phyloP scores from a whole-genome alignment of 192 early-diverging fungal species.

The Cladochytrium replicatum region DNA sequence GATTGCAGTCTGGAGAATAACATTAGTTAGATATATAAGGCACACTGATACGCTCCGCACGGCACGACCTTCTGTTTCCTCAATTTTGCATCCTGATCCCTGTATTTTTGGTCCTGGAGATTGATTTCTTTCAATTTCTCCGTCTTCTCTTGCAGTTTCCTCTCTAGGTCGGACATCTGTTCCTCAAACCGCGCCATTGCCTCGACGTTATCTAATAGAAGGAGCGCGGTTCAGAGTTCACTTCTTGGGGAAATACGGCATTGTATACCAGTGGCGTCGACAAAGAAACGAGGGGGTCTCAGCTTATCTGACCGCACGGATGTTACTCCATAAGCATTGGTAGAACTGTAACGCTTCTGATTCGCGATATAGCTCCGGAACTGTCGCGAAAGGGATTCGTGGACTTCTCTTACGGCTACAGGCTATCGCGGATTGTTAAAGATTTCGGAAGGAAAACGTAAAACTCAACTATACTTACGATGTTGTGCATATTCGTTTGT shows the following conservation, averaged over 20 bases:
- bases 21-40: background rate
- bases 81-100: constrained; percentile 23
- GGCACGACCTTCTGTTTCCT: constrained; percentile 29
- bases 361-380: constrained; percentile 13
- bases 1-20: constrained; percentile 12
- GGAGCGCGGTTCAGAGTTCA: background rate
- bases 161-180: constrained; percentile 21
- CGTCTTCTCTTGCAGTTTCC: constrained; percentile 12
- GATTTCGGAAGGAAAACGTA: background rate
- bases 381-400: no score
- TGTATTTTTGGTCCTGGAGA: constrained; percentile 20
- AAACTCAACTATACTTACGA: constrained; percentile 18
- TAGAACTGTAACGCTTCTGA: constrained; percentile 10
- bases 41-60: background rate
- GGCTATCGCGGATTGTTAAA: background rate
- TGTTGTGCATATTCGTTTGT: constrained; percentile 44
- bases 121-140: constrained; percentile 17
- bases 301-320: constrained; percentile 9
- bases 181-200: constrained; percentile 14
- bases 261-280: background rate
- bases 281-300: background rate
- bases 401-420: background rate
- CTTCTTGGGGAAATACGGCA: constrained; percentile 1
- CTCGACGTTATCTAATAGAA: constrained; percentile 31
- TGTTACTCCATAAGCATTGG: constrained; percentile 19